phyloP scores from a whole-genome alignment of 2,329 filamentous ascomycete genomes.

The Shiraia sp. region DNA sequence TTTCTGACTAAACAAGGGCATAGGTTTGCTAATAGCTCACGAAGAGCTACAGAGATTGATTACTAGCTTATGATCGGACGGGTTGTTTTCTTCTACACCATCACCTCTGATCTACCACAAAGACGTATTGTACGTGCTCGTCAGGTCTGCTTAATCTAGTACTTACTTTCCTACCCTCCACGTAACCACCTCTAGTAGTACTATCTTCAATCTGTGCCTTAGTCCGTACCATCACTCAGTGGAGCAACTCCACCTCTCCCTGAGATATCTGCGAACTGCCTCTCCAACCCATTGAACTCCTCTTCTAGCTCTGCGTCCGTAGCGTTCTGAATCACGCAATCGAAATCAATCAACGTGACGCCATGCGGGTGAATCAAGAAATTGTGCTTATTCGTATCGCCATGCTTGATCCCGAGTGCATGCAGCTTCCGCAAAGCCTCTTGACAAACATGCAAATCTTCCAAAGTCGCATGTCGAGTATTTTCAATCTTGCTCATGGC shows the following conservation, averaged over 20 bases:
- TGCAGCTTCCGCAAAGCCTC: constrained; percentile 3
- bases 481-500: constrained; percentile 34
- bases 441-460: constrained; percentile 6
- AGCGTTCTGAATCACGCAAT: neutral
- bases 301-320: neutral
- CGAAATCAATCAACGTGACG: constrained; percentile 8
- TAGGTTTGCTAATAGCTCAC: too few species aligned
- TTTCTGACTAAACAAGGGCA: too few species aligned
- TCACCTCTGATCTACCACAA: too few species aligned
- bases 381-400: constrained; percentile 8
- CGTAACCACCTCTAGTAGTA: neutral
- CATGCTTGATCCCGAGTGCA: constrained; percentile 6
- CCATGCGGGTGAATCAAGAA: constrained; percentile 3
- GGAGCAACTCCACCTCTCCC: neutral
- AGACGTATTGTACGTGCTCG: too few species aligned
- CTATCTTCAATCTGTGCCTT: neutral
- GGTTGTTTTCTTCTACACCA: too few species aligned
- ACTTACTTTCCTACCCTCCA: too few species aligned
- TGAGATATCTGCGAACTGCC: neutral
- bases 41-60: too few species aligned
- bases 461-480: constrained; percentile 2
- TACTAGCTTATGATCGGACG: too few species aligned
- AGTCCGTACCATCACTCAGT: neutral
- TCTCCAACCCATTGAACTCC: neutral
- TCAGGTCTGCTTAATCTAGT: too few species aligned